These are phyloP conservation scores for Bocquillonia castaneifolia DNA, from an alignment of 441 rosid species.

Conservation along the genomic window DNA sequence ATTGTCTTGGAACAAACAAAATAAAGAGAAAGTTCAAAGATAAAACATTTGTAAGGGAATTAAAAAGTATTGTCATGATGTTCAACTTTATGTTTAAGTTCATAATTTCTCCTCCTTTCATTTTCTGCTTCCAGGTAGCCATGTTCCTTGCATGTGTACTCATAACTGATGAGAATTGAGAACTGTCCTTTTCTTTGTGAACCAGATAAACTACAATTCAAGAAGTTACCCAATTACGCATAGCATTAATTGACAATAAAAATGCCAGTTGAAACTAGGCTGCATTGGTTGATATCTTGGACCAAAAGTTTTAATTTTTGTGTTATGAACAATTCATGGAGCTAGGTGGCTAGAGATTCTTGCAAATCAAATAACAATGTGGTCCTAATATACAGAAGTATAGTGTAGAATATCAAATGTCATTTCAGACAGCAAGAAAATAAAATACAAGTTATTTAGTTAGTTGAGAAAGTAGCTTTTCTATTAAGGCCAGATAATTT, in stretches of 20 bases:
- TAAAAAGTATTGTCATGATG: background rate
- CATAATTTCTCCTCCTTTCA: background rate
- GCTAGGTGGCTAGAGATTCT: background rate
- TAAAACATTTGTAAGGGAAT: background rate
- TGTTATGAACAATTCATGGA: background rate
- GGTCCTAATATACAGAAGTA: background rate
- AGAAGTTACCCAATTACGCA: background rate
- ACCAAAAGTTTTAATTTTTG: background rate
- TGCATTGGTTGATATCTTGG: background rate
- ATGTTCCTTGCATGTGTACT: conserved; percentile 9
- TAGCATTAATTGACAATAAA: background rate
- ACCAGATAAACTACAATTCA: background rate
- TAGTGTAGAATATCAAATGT: background rate
- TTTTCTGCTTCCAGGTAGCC: conserved; percentile 1
- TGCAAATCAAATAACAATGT: background rate
- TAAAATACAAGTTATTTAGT: background rate
- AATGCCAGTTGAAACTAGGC: background rate
- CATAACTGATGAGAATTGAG: background rate
- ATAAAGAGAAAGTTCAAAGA: background rate
- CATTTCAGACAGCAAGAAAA: background rate
- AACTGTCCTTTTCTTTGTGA: background rate
- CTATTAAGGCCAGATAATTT: background rate
- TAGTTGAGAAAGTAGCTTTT: conserved; percentile 8
- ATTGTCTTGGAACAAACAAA: background rate
- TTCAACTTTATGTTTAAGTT: background rate